Percentiles rank a stretch among this genome's conserved stretches.
These are phyloP conservation scores for Cyberlindnera petersonii DNA, from an alignment of 805 yeast genomes.

Conservation along the genomic window DNA sequence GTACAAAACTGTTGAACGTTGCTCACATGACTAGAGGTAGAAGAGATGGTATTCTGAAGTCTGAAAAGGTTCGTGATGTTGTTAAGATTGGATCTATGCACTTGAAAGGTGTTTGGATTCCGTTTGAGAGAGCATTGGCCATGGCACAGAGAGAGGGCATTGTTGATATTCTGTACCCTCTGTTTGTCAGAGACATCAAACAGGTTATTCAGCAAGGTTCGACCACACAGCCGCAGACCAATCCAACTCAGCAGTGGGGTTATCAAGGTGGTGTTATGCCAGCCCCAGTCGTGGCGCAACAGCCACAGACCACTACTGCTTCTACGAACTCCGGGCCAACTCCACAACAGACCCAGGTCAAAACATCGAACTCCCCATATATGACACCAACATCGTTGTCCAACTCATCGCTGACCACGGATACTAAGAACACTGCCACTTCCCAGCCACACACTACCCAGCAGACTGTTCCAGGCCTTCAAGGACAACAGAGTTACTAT, in stretches of 20 bases:
- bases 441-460: slow-evolving; percentile 10
- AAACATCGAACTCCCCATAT: slow-evolving; percentile 21
- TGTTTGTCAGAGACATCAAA: slow-evolving; percentile 72
- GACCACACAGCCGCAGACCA: slow-evolving; percentile 29
- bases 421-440: slow-evolving; percentile 1
- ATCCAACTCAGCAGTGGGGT: slow-evolving; percentile 17
- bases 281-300: slow-evolving; percentile 11
- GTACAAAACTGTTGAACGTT: slow-evolving; percentile 77
- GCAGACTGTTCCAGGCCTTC: slow-evolving; percentile 5
- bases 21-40: slow-evolving; percentile 87
- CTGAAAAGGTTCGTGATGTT: slow-evolving; percentile 72
- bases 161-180: slow-evolving; percentile 59
- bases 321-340: not conserved
- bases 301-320: slow-evolving; percentile 3
- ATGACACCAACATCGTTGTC: slow-evolving; percentile 24
- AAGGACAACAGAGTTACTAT: slow-evolving; percentile 14
- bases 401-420: slow-evolving; percentile 15
- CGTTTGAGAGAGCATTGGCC: slow-evolving; percentile 75
- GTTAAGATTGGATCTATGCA: slow-evolving; percentile 87
- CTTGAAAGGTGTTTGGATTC: slow-evolving; percentile 87
- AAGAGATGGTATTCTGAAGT: slow-evolving; percentile 77
- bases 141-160: slow-evolving; percentile 81
- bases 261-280: slow-evolving; percentile 11
- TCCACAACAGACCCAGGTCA: slow-evolving; percentile 7
- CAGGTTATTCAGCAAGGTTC: slow-evolving; percentile 35